These are phyloP conservation scores for Avena insularis DNA, from an alignment of 176 grass and related monocot genomes.

Conservation along the genomic window DNA sequence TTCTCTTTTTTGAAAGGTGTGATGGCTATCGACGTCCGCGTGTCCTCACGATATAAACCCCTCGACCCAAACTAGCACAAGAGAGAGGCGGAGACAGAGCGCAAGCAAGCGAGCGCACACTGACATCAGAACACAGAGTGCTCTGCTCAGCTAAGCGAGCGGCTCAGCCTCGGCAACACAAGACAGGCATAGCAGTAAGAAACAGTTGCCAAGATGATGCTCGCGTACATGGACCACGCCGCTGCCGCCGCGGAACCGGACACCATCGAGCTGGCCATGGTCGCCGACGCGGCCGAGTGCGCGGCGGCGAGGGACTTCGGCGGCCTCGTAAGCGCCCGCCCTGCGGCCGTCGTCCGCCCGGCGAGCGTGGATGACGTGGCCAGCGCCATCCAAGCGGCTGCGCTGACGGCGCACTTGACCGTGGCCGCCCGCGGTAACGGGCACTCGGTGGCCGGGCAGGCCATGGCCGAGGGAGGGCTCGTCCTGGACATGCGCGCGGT, in stretches of 20 bases:
- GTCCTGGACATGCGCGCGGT: slow-evolving; percentile 92
- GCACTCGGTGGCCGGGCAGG: slow-evolving; percentile 84
- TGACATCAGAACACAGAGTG: slow-evolving; percentile 31
- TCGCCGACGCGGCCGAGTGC: slow-evolving; percentile 31
- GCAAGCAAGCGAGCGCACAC: neutral
- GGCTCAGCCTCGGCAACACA: slow-evolving; percentile 7
- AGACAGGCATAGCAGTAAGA: neutral
- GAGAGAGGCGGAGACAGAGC: slow-evolving; percentile 4
- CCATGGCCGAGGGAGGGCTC: slow-evolving; percentile 66
- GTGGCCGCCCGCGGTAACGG: slow-evolving; percentile 93
- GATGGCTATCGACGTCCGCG: slow-evolving; percentile 38
- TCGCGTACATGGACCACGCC: slow-evolving; percentile 74
- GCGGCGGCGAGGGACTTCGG: slow-evolving; percentile 80
- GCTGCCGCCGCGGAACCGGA: slow-evolving; percentile 53
- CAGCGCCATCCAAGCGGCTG: slow-evolving; percentile 53
- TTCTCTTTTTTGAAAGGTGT: slow-evolving; percentile 14
- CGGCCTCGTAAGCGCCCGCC: slow-evolving; percentile 52
- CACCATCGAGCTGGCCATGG: slow-evolving; percentile 1
- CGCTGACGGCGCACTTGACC: slow-evolving; percentile 45
- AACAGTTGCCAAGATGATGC: slow-evolving; percentile 51
- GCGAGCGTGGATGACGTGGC: slow-evolving; percentile 67
- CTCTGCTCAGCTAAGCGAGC: slow-evolving; percentile 28
- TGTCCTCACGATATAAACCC: slow-evolving; percentile 53
- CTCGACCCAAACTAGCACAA: slow-evolving; percentile 29
- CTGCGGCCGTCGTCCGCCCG: slow-evolving; percentile 63